These are phyloP conservation scores for Phaffia tasmanica DNA, from an alignment of 768 basidiomycete species.

Conservation along the genomic window DNA sequence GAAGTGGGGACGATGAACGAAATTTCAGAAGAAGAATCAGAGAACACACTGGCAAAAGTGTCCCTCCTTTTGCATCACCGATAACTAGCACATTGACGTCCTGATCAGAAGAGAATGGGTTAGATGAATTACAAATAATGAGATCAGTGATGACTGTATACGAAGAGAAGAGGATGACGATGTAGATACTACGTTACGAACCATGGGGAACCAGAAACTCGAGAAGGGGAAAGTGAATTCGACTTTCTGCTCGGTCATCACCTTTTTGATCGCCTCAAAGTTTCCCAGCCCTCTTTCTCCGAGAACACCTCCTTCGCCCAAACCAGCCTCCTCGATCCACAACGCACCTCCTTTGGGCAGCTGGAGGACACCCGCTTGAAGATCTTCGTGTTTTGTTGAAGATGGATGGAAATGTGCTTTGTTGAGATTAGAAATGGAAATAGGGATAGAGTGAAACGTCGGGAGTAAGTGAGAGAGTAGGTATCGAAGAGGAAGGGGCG, in stretches of 20 bases:
- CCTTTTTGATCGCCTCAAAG: constrained; percentile 29
- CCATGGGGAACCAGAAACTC: constrained; percentile 10
- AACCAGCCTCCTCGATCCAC: constrained; percentile 27
- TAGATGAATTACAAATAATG: constrained; percentile 23
- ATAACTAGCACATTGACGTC: constrained; percentile 31
- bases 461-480: constrained; percentile 26
- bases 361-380: constrained; percentile 31
- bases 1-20: too few species aligned
- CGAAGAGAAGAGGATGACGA: not conserved
- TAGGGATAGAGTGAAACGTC: constrained; percentile 24
- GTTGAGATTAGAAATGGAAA: constrained; percentile 31
- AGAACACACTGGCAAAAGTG: constrained; percentile 29
- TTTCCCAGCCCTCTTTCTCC: constrained; percentile 33
- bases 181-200: not conserved
- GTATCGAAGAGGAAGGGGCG: constrained; percentile 10
- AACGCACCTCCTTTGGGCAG: constrained; percentile 29
- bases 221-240: constrained; percentile 34
- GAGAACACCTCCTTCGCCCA: constrained; percentile 32
- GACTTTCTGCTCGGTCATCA: constrained; percentile 32
- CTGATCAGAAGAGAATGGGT: constrained; percentile 26
- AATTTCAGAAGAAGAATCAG: too few species aligned
- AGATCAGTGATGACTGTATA: not conserved
- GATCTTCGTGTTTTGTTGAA: constrained; percentile 26
- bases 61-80: constrained; percentile 30
- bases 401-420: constrained; percentile 9